Conservation (phyloP, 1,284 basidiomycete genomes). For the Entoloma clypeatum region DNA sequence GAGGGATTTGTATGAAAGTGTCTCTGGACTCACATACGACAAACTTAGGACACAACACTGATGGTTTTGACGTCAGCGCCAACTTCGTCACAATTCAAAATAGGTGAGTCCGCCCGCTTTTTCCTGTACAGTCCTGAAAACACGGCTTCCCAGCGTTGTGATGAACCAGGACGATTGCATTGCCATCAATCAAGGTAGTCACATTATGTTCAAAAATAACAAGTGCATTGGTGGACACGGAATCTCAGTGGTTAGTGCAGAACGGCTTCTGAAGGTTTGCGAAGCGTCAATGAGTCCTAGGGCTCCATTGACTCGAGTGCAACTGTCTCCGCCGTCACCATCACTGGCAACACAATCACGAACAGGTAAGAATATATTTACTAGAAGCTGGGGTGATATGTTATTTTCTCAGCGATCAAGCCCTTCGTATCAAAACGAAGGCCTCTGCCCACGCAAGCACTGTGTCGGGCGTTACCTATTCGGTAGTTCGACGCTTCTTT, state of each 20-base stretch:
- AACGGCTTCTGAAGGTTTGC: neutral
- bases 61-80: constrained; percentile 51
- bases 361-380: constrained; percentile 41
- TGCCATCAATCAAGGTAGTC: constrained; percentile 54
- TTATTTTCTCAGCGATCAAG: constrained; percentile 33
- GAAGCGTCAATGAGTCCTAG: constrained; percentile 21
- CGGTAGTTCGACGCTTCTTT: constrained; percentile 24
- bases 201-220: constrained; percentile 52
- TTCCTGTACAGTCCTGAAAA: constrained; percentile 3
- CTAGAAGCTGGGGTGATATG: constrained; percentile 3
- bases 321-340: constrained; percentile 44
- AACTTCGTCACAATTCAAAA: constrained; percentile 42
- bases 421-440: constrained; percentile 46
- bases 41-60: constrained; percentile 47
- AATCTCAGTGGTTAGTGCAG: constrained; percentile 44
- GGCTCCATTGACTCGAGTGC: constrained; percentile 49
- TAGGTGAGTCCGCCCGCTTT: constrained; percentile 26
- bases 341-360: constrained; percentile 46
- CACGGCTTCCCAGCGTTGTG: neutral
- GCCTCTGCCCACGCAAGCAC: constrained; percentile 34
- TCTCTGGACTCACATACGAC: neutral
- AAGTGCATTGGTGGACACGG: constrained; percentile 57
- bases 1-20: neutral
- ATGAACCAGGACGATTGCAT: constrained; percentile 62
- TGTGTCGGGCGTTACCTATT: constrained; percentile 41